Percentiles rank a stretch among this genome's conserved stretches.
phyloP scores from a whole-genome alignment of 768 basidiomycete genomes.

The Amanita molliuscula region DNA sequence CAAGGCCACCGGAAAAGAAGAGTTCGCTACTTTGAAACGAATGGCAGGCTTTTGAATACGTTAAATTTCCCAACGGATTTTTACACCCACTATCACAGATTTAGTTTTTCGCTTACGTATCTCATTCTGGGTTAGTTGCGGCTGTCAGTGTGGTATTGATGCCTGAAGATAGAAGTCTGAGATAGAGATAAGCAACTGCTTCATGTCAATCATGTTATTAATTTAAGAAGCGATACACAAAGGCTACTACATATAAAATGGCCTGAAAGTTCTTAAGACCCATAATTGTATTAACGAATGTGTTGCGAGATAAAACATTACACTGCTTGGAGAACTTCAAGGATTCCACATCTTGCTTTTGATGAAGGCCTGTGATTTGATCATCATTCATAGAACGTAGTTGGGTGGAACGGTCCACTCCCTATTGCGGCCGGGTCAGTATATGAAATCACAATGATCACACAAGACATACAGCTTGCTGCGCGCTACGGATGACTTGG shows the following conservation, averaged over 20 bases:
- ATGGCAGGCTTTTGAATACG: constrained; percentile 35
- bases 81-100: too few relatives aligned
- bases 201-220: too few relatives aligned
- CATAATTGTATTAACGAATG: not conserved
- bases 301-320: not conserved
- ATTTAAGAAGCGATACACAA: too few relatives aligned
- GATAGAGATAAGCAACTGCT: too few relatives aligned
- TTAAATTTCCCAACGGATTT: too few relatives aligned
- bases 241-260: too few relatives aligned
- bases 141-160: too few relatives aligned
- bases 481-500: constrained; percentile 71
- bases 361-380: constrained; percentile 43
- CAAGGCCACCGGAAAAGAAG: constrained; percentile 63
- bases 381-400: constrained; percentile 49
- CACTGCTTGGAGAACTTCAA: constrained; percentile 6
- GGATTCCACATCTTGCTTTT: constrained; percentile 70
- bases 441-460: not conserved
- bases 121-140: too few relatives aligned
- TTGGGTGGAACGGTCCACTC: constrained; percentile 41
- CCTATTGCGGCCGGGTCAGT: constrained; percentile 21
- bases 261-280: too few relatives aligned
- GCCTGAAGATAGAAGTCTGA: too few relatives aligned
- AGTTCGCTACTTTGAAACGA: constrained; percentile 58
- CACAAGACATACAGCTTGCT: constrained; percentile 46
- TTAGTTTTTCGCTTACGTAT: too few relatives aligned